Evolutionary conservation across 345 rosid species (phyloP), one percentile per base, ranked within the genome.

Genomic region (Orychophragmus violaceus): DNA sequence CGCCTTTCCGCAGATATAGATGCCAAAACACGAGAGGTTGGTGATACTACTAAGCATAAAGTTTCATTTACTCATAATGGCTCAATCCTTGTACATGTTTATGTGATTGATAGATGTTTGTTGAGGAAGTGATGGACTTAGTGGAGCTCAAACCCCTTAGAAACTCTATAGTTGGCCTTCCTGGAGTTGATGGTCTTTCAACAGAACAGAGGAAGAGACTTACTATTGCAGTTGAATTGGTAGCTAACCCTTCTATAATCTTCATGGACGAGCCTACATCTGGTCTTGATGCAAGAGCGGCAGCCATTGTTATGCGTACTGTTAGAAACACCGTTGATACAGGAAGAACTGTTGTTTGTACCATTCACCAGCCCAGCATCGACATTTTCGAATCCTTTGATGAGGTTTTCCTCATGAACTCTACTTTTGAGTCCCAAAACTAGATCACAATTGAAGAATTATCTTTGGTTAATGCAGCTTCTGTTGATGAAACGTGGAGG

Each of bases 181-280:
- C 96, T 5, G 96, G 96, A 27, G 61, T 87, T 3, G 79, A 87
- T 32, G 96, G 98, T 56, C 86, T 91, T 33, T 87, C 96, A 3
- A 91, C 98, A 33, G 98, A 91, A 68, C 98, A 88, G 65, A 81
- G 98, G 74, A 91, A 91, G 79, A 82, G 98, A 74, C 79, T 91
- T 68, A 91, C 98, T 12, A 91, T 91, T 51, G 95, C 96, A n/a
- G 98, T 91, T 27, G 98, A 91, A 70, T 74, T 91, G 62, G 98
- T 91, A 50, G 91, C 98, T 60, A 91, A 91, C 45, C 97, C 97
- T 3, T 91, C 97, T 5, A 88, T 91, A 53, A 87, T 91, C 74
- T 88, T 91, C 82, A 91, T 91, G 97, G 97, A 91, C 45, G 97
- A 91, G 65, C 97, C 97, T 8, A 88, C 98, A 14, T 85, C 98